A percentile compares a stretch with the other conserved stretches of the same genome.
Conservation (phyloP, 2,329 filamentous ascomycete genomes). For the Lachnellula hyalina region DNA sequence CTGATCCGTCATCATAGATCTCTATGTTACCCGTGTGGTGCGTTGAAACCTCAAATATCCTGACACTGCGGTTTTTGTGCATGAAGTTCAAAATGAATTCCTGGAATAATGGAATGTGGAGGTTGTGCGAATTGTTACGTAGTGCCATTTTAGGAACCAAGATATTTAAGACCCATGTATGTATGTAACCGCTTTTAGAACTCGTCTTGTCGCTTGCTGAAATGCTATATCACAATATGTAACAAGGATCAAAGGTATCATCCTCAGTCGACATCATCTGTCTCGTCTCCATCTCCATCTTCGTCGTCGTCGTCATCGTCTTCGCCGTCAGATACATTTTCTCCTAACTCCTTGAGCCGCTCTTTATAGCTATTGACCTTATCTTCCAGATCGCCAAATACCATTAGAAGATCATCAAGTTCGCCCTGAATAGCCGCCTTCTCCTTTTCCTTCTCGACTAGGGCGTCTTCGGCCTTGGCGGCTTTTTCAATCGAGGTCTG, state of each 20-base stretch:
- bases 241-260: neutral
- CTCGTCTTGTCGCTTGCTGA: neutral
- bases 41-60: too few species aligned
- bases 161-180: neutral
- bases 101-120: too few species aligned
- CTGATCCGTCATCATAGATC: too few species aligned
- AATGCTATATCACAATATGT: conserved; percentile 6
- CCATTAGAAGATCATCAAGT: conserved; percentile 74
- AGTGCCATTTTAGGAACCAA: neutral
- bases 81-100: too few species aligned
- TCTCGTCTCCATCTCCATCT: conserved; percentile 1
- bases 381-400: conserved; percentile 75
- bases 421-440: conserved; percentile 63
- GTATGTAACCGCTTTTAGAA: neutral
- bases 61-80: too few species aligned
- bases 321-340: conserved; percentile 71
- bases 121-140: neutral
- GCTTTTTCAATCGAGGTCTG: conserved; percentile 33
- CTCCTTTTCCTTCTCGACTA: conserved; percentile 52
- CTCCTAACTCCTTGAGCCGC: conserved; percentile 51
- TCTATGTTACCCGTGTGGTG: too few species aligned
- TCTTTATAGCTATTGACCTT: conserved; percentile 68
- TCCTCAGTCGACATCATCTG: conserved; percentile 10
- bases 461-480: conserved; percentile 17
- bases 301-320: conserved; percentile 49